phyloP scores from a whole-genome alignment of 2,329 filamentous ascomycete species.

The Monilinia fructicola region DNA sequence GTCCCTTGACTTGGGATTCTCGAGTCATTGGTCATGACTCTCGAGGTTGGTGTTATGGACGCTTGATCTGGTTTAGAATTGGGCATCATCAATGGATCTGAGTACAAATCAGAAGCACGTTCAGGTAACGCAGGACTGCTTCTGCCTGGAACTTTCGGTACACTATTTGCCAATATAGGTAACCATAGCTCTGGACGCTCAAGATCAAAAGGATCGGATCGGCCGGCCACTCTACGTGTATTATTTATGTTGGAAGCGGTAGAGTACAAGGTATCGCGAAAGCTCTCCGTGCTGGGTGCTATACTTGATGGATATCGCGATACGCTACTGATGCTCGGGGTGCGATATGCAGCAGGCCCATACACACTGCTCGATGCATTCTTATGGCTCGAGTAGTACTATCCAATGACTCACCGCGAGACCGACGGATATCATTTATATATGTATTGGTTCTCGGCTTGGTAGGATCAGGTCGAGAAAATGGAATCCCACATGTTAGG shows the following conservation, averaged over 20 bases:
- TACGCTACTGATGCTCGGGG: conserved; percentile 27
- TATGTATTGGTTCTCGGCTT: conserved; percentile 45
- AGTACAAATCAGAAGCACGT: conserved; percentile 9
- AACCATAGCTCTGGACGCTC: conserved; percentile 52
- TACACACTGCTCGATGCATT: conserved; percentile 35
- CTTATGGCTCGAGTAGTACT: conserved; percentile 38
- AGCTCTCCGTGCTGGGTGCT: conserved; percentile 39
- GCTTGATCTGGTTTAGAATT: background rate
- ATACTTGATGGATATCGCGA: conserved; percentile 38
- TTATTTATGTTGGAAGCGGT: conserved; percentile 41
- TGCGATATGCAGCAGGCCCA: conserved; percentile 31
- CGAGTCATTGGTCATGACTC: conserved; percentile 9
- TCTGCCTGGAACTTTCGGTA: conserved; percentile 16
- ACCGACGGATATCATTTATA: conserved; percentile 49
- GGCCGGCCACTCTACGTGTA: conserved; percentile 55
- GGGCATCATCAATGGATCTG: conserved; percentile 8
- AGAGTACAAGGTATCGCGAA: conserved; percentile 45
- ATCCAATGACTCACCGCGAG: conserved; percentile 49
- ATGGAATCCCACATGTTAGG: conserved; percentile 26
- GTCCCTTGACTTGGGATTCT: conserved; percentile 24
- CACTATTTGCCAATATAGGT: conserved; percentile 16
- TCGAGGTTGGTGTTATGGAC: background rate
- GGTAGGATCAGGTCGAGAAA: conserved; percentile 32
- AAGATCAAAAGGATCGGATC: conserved; percentile 66
- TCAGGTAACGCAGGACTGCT: conserved; percentile 1